These are phyloP conservation scores for Pyrus pyrifolia DNA, from an alignment of 306 rosid species.

Conservation along the genomic window DNA sequence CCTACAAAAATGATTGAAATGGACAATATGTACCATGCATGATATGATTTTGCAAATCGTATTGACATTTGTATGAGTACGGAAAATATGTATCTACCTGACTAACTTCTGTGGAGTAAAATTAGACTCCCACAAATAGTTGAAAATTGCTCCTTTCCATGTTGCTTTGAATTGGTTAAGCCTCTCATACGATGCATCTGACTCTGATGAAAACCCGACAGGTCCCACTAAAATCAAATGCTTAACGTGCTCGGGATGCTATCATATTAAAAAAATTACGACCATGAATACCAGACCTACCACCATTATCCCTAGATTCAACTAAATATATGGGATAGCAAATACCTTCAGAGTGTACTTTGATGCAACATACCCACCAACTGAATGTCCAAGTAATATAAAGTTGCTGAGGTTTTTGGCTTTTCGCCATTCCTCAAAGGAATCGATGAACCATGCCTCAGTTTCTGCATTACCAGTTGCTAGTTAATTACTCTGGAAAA, in stretches of 20 bases:
- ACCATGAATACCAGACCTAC: slow-evolving; percentile 14
- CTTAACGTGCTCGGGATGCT: slow-evolving; percentile 93
- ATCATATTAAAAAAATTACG: slow-evolving; percentile 19
- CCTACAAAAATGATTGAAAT: neutral
- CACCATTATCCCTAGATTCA: slow-evolving; percentile 4
- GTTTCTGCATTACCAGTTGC: slow-evolving; percentile 59
- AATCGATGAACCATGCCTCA: slow-evolving; percentile 92
- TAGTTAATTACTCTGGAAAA: slow-evolving; percentile 1
- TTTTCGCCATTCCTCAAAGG: slow-evolving; percentile 96
- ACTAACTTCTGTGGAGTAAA: slow-evolving; percentile 77
- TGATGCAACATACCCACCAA: slow-evolving; percentile 95
- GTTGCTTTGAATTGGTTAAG: slow-evolving; percentile 60
- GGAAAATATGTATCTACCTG: slow-evolving; percentile 36
- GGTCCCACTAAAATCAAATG: slow-evolving; percentile 91
- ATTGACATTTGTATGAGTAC: neutral
- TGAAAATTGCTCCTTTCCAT: slow-evolving; percentile 84
- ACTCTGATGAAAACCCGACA: slow-evolving; percentile 63
- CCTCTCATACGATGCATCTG: slow-evolving; percentile 52
- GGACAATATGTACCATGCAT: neutral
- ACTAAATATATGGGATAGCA: slow-evolving; percentile 14
- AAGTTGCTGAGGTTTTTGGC: slow-evolving; percentile 84
- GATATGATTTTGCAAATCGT: neutral
- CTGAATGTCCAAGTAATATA: slow-evolving; percentile 89
- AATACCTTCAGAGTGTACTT: slow-evolving; percentile 87
- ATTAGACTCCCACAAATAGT: slow-evolving; percentile 92